Base-by-base conservation (phyloP, 1,139 yeast genomes). In the Geotrichum reessii region DNA sequence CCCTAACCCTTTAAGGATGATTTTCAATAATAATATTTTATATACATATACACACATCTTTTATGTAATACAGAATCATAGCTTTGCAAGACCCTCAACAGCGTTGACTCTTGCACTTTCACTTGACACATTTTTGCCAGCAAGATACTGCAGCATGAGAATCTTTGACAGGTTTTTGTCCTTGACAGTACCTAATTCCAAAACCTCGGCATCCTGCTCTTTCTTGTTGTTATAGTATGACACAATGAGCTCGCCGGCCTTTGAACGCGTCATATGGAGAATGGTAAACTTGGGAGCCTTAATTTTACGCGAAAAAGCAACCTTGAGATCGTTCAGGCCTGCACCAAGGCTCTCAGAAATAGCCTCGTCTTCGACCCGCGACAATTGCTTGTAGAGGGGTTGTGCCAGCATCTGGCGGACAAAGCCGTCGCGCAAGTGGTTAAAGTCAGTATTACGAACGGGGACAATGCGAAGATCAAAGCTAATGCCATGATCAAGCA, bases 341-440 rank as follows among this genome's bases (percentile, higher is more conserved):
- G 31, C 65, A 7, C 67, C 71, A 27, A 57, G 58, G 49, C 66
- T 63, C 11, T 65, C 64, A 17, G 21, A 19, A 12, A 44, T 24
- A n/a, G 19, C 42, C 22, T 61, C 64, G 47, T 65, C 57, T 28
- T 40, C 47, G 17, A 52, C 47, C 9, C 46, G 21, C 33, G 53
- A 77, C 78, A 58, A 79, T 75, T 61, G 73, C 70, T 72, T 72
- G 62, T 69, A 69, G 55, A 68, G 63, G 1, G 83, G 81, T 66
- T 81, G 81, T 31, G 85, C 83, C 69, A 83, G 76, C 53, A 86
- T 79, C 1, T 95, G 84, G 68, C 93, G 86, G 58, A 90, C 82
- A 63, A 93, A 81, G 0, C 98, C 98, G 69, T 93, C 98, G 65
- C 87, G 82, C 70, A 93, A 74, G 71, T 93, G 98, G 63, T 83